phyloP scores from a whole-genome alignment of 129 eudicot genomes.

The Gnaphalium uliginosum region DNA sequence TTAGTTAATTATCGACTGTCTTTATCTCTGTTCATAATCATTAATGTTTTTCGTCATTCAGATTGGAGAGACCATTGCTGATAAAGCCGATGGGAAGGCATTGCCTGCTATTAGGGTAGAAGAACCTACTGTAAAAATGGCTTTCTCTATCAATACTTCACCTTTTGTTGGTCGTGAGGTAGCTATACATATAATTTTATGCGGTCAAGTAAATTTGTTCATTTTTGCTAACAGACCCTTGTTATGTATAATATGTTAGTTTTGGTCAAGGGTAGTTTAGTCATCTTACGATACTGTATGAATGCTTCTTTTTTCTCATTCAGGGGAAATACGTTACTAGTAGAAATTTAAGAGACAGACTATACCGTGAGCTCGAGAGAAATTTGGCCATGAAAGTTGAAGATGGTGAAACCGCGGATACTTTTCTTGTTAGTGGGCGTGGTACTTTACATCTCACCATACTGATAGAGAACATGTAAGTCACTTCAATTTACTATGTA shows the following conservation, averaged over 20 bases:
- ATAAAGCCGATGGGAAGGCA: conserved; percentile 68
- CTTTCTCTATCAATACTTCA: conserved; percentile 92
- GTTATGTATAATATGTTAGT: neutral
- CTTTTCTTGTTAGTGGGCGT: conserved; percentile 93
- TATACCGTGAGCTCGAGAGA: conserved; percentile 83
- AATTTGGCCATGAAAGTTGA: conserved; percentile 99
- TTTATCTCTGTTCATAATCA: no score
- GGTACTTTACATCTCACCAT: conserved; percentile 97
- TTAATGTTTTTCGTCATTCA: conserved; percentile 24
- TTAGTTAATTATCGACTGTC: no score
- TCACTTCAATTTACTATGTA: neutral
- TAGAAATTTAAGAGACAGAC: conserved; percentile 88
- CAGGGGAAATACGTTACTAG: conserved; percentile 96
- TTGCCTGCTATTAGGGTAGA: conserved; percentile 89
- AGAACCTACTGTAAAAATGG: conserved; percentile 97
- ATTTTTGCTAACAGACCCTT: no score
- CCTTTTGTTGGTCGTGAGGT: conserved; percentile 99
- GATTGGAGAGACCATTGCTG: conserved; percentile 99
- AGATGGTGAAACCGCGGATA: conserved; percentile 96
- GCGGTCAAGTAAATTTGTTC: no score
- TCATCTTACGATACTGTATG: neutral
- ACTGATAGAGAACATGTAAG: conserved; percentile 95
- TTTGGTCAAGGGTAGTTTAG: neutral
- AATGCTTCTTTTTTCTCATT: neutral
- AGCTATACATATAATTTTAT: neutral